Evolutionary conservation across 164 flowering plant genomes (phyloP).

Genomic region (Piper betle): DNA sequence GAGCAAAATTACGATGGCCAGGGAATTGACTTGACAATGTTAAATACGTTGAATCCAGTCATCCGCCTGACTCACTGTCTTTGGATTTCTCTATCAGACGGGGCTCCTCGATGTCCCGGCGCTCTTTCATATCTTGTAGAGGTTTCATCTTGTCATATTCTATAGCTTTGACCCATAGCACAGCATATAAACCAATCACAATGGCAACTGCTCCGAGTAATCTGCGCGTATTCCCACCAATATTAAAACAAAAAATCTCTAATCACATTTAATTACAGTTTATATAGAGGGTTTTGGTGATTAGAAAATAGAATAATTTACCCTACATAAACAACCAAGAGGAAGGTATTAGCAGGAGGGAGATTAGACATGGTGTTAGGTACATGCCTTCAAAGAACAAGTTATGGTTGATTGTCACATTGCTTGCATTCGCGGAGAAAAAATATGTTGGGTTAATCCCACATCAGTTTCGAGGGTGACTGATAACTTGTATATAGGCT

Average conservation of each 20-base stretch:
- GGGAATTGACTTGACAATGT: too few relatives aligned
- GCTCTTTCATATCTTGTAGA: background rate
- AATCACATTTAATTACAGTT: background rate
- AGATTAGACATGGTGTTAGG: slow-evolving; percentile 51
- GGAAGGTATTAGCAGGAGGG: slow-evolving; percentile 56
- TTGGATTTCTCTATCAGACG: background rate
- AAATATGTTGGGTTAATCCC: background rate
- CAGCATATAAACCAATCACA: background rate
- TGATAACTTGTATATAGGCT: too few relatives aligned
- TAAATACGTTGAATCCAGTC: too few relatives aligned
- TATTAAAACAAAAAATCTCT: background rate
- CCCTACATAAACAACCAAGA: slow-evolving; percentile 35
- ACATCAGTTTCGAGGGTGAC: too few relatives aligned
- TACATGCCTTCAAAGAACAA: slow-evolving; percentile 43
- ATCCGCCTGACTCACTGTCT: background rate
- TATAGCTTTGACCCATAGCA: background rate
- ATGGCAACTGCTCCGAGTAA: background rate
- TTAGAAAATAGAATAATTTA: slow-evolving; percentile 9
- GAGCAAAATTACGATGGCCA: too few relatives aligned
- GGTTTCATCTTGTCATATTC: background rate
- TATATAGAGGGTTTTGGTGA: background rate
- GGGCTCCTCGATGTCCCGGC: background rate
- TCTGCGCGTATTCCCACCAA: background rate
- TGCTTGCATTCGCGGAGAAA: slow-evolving; percentile 6
- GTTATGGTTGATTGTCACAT: slow-evolving; percentile 46